Evolutionary conservation across 106 monocot species (phyloP), one percentile per base, ranked within the genome.

Genomic region (Apostasia ramifera): DNA sequence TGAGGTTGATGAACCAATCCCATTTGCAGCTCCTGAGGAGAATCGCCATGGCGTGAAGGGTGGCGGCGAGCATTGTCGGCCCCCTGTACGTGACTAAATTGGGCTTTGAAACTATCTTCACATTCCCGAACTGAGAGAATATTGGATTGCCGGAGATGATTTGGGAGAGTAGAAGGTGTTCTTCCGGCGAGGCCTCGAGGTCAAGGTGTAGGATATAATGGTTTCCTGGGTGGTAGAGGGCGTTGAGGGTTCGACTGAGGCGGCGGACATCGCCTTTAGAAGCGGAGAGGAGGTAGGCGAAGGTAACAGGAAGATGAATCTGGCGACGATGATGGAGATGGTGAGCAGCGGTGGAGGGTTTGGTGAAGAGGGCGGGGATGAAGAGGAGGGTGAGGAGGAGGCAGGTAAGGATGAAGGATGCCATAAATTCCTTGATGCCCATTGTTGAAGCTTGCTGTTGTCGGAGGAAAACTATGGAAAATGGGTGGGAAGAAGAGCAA

Each of bases 1-100:
- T 94, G 75, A 94, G 82, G 61, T 94, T 94, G 40, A 94, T 85
- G 79, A 94, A 94, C 94, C 94, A 94, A 49, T 94, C 94, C 94
- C 94, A 94, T 0, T 78, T 70, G 70, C 79, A 85, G 74, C 67
- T 63, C 79, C 76, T 83, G 47, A 91, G 73, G 8, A 94, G 83
- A 11, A 88, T 71, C 26, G 94, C 56, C 75, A 94, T 88, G 57
- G 83, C 85, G 63, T 94, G 94, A 65, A 94, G 85, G 3, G 94
- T 94, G 59, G 81, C 80, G 11, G 94, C 78, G 15, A 94, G 91
- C 94, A 94, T 94, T 0, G 91, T 94, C 1, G 94, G 94, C 2
- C 94, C 94, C 68, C 94, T 77, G 72, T 94, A 94, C 9, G 91
- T 91, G 40, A 94, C 91, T 55, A 91, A 67, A 47, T 91, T 94